Conservation (phyloP, 257 asterid species). For the Gentiana straminea region DNA sequence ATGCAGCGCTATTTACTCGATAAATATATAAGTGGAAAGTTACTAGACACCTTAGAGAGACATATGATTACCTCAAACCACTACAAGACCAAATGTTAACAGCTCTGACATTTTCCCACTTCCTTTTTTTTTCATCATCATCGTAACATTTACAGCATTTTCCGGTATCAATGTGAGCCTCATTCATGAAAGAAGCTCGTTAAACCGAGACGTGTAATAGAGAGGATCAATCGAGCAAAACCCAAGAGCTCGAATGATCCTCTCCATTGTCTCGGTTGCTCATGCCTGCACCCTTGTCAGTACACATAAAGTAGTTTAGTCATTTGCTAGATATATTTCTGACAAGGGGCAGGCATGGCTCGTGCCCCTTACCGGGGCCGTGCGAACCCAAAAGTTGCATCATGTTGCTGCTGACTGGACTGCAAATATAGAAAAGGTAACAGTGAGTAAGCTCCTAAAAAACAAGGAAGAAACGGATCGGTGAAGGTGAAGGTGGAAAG, state of each 20-base stretch:
- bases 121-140: constrained; percentile 24
- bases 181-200: constrained; percentile 28
- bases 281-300: constrained; percentile 85
- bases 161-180: constrained; percentile 34
- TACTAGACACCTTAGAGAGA: no score
- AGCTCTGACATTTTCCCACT: constrained; percentile 25
- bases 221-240: constrained; percentile 16
- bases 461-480: no score
- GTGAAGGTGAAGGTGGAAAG: no score
- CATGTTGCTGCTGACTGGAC: constrained; percentile 67
- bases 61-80: constrained; percentile 8
- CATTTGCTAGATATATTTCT: constrained; percentile 13
- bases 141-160: constrained; percentile 29
- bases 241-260: constrained; percentile 20
- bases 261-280: constrained; percentile 40
- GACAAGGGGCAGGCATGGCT: constrained; percentile 84
- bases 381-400: constrained; percentile 75
- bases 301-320: constrained; percentile 23
- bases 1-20: no score
- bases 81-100: constrained; percentile 7
- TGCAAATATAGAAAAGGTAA: constrained; percentile 18
- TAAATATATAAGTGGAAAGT: no score
- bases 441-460: no score
- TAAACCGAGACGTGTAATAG: constrained; percentile 28
- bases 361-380: constrained; percentile 99